phyloP scores from a whole-genome alignment of 345 rosid species.

The Corchorus capsularis region DNA sequence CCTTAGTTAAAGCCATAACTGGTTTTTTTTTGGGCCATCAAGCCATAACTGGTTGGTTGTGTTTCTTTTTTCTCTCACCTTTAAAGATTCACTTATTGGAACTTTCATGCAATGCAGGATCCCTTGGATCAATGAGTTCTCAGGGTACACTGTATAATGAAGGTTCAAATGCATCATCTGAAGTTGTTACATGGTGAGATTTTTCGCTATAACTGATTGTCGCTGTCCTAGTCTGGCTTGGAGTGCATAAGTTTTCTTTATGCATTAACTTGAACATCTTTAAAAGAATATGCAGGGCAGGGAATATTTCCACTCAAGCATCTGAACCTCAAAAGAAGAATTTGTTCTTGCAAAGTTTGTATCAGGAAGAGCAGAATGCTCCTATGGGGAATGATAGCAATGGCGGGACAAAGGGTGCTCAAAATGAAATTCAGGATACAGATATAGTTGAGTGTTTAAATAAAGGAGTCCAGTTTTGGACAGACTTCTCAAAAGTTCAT shows the following conservation, averaged over 20 bases:
- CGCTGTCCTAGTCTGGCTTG: neutral
- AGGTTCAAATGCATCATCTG: constrained; percentile 38
- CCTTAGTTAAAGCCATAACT: neutral
- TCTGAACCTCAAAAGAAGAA: constrained; percentile 66
- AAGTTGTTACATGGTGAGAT: constrained; percentile 77
- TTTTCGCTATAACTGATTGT: constrained; percentile 10
- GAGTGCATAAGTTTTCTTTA: constrained; percentile 1
- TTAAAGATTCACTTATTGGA: constrained; percentile 19
- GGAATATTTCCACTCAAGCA: constrained; percentile 57
- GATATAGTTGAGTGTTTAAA: constrained; percentile 78
- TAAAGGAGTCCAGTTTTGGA: constrained; percentile 73
- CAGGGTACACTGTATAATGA: constrained; percentile 64
- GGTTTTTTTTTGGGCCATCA: no score
- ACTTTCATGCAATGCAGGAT: constrained; percentile 49
- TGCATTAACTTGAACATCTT: constrained; percentile 10
- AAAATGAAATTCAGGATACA: constrained; percentile 53
- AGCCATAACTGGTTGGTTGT: neutral
- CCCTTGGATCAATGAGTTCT: constrained; percentile 82
- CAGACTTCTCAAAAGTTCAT: constrained; percentile 88
- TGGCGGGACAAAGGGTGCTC: constrained; percentile 32
- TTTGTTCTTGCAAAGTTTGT: constrained; percentile 76
- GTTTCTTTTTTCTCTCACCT: neutral
- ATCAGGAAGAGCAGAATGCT: constrained; percentile 51
- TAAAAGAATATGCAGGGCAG: constrained; percentile 56
- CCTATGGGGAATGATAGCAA: constrained; percentile 20